Base-by-base conservation (phyloP, 208 protist species). In the Trypanosoma theileri region DNA sequence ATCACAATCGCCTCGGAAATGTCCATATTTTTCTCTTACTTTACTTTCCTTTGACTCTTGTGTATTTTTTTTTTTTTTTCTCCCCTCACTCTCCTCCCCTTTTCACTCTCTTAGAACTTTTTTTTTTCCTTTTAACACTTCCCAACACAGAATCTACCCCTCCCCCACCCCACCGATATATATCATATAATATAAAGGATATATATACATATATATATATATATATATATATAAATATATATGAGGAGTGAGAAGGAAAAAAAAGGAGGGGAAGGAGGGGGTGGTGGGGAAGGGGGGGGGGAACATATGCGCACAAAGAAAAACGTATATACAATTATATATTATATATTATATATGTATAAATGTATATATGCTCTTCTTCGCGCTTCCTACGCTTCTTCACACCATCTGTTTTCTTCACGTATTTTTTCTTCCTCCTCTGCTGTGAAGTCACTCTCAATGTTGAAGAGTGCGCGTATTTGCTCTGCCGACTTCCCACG, bases 361-460 rank as follows among this genome's bases (percentile, higher is more conserved):
- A 48, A n/a, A n/a, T n/a, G n/a, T 48, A 48, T 48, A 48, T 48
- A 48, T 48, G 8, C 31, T 59, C 31, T 44, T 42, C 10, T 59
- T 21, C 31, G 41, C 31, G 2, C 17, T 28, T 41, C 51, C 22
- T 87, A 94, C 26, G 81, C 85, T 77, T 94, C 85, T 66, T 91
- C 88, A 66, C 88, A 94, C 88, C 88, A 94, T 54, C 80, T 75
- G 77, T 94, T 94, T 73, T 94, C 88, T 56, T 94, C 88, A 12
- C 82, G 75, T 52, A 94, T 94, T 75, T 92, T 94, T 67, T 92
- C 91, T 73, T 98, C 95, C 75, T 98, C 96, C 66, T 98, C 95
- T 3, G 91, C 94, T 3, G 89, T 97, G 73, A 98, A 98, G 65
- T 98, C 96, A 70, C 97, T 98, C 73, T 96, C 94, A 81, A 98